These are phyloP conservation scores for Microdochium nivale DNA, from an alignment of 2,329 filamentous ascomycete species.

Conservation along the genomic window DNA sequence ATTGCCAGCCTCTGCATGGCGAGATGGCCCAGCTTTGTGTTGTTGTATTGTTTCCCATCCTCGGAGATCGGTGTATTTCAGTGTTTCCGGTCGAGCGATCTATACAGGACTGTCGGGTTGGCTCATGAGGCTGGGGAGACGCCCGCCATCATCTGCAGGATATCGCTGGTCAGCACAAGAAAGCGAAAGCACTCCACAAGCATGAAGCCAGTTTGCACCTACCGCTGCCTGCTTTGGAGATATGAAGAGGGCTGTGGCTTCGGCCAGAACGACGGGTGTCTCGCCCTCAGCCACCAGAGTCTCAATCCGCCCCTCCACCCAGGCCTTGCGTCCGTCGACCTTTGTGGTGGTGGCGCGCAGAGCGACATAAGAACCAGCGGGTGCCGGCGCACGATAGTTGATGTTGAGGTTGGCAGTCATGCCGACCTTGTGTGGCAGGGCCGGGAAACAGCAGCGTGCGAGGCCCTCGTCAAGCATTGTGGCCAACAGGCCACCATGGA, in stretches of 20 bases:
- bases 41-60: too few species aligned
- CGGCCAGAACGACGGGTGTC: conserved; percentile 60
- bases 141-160: background rate
- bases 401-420: conserved; percentile 79
- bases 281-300: conserved; percentile 57
- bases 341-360: conserved; percentile 71
- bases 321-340: conserved; percentile 88
- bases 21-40: too few species aligned
- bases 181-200: background rate
- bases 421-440: conserved; percentile 75
- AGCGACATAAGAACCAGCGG: conserved; percentile 67
- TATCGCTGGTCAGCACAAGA: background rate
- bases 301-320: conserved; percentile 84
- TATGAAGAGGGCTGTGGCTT: conserved; percentile 80
- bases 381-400: conserved; percentile 75
- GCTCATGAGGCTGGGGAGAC: background rate
- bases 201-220: conserved; percentile 23
- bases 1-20: too few species aligned
- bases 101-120: too few species aligned
- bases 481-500: conserved; percentile 87
- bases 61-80: too few species aligned
- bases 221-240: conserved; percentile 78
- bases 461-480: conserved; percentile 88
- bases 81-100: too few species aligned
- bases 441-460: conserved; percentile 79